These are phyloP conservation scores for Naganishia liquefaciens DNA, from an alignment of 1,284 basidiomycete species.

Conservation along the genomic window DNA sequence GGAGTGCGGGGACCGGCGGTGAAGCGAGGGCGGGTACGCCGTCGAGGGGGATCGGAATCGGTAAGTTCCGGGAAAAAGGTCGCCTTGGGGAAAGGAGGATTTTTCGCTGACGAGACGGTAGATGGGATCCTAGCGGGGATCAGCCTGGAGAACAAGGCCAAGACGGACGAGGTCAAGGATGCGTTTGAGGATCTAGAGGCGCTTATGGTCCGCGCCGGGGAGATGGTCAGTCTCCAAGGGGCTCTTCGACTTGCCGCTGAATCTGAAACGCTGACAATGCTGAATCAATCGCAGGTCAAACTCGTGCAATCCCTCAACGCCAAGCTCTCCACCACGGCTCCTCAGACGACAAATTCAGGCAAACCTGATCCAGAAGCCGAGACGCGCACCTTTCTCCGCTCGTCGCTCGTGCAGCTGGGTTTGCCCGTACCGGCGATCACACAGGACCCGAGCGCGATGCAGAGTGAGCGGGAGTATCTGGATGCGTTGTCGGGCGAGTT, in stretches of 20 bases:
- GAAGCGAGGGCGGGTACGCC: constrained; percentile 11
- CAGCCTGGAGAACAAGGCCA: constrained; percentile 65
- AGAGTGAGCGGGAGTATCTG: constrained; percentile 76
- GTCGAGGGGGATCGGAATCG: constrained; percentile 19
- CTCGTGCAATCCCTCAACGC: constrained; percentile 85
- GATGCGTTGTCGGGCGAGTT: constrained; percentile 83
- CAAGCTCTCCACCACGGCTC: constrained; percentile 63
- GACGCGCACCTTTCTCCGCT: constrained; percentile 81
- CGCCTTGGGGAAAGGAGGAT: too few relatives aligned
- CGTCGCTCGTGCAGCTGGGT: constrained; percentile 84
- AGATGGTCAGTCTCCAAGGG: constrained; percentile 68
- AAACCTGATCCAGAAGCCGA: constrained; percentile 60
- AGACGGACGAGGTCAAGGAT: constrained; percentile 69
- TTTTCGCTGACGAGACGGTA: constrained; percentile 43
- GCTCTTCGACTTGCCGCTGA: neutral
- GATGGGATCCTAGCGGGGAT: constrained; percentile 77
- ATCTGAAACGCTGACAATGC: neutral
- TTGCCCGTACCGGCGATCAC: constrained; percentile 74
- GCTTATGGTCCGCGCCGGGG: constrained; percentile 85
- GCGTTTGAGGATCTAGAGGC: constrained; percentile 88
- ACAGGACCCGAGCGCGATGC: constrained; percentile 73
- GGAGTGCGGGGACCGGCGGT: neutral
- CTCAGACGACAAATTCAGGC: neutral
- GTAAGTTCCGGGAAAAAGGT: too few relatives aligned
- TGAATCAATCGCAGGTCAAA: constrained; percentile 52